Evolutionary conservation across 2,329 filamentous ascomycete genomes (phyloP).

Genomic region (Coccinonectria pachysandricola): DNA sequence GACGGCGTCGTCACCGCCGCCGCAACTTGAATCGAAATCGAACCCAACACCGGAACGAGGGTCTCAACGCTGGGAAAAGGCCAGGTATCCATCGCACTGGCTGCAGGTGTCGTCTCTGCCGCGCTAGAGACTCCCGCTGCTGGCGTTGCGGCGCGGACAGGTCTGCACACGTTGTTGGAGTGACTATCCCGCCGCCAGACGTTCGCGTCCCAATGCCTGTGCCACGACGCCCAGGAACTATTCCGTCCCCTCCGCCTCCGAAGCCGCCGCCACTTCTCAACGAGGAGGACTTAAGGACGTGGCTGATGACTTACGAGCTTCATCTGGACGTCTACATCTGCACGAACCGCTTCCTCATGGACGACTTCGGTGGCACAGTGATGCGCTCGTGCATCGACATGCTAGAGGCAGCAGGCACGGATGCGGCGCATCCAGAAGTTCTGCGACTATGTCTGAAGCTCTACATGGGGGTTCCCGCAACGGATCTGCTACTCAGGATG

Average conservation of each 20-base stretch:
- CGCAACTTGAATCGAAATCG: constrained; percentile 1
- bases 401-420: constrained; percentile 32
- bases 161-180: too few species aligned
- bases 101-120: constrained; percentile 35
- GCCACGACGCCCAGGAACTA: too few species aligned
- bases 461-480: constrained; percentile 31
- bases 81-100: constrained; percentile 33
- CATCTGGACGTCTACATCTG: constrained; percentile 40
- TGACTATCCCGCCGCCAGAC: too few species aligned
- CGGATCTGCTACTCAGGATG: constrained; percentile 35
- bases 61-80: constrained; percentile 28
- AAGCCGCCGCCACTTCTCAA: too few species aligned
- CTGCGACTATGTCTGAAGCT: constrained; percentile 33
- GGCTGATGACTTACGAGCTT: constrained; percentile 36
- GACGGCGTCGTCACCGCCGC: constrained; percentile 9
- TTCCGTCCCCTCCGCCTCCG: too few species aligned
- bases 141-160: constrained; percentile 18
- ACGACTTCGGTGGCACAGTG: constrained; percentile 33
- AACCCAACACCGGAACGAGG: constrained; percentile 3
- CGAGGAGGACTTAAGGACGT: constrained; percentile 35
- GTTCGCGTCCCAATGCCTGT: too few species aligned
- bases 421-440: constrained; percentile 33
- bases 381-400: constrained; percentile 34
- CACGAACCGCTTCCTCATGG: constrained; percentile 36
- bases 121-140: constrained; percentile 10